Conservation (phyloP, 163 green algal species). For the Chloromonas sp. region DNA sequence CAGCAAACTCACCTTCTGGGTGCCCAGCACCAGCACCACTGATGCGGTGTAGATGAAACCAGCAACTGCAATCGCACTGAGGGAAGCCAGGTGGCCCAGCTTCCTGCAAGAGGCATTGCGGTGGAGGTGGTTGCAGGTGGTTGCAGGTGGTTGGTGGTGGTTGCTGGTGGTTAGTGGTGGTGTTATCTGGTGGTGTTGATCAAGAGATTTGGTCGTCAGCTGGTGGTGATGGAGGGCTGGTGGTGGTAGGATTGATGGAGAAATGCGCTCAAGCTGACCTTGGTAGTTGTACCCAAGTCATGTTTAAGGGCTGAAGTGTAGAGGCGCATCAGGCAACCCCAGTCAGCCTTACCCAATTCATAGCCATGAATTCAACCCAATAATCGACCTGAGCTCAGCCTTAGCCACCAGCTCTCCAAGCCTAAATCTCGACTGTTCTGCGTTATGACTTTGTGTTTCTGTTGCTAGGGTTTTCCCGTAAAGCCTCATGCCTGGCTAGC, state of each 20-base stretch:
- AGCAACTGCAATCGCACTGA: constrained; percentile 33
- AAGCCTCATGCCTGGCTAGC: too few species aligned
- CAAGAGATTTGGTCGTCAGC: neutral
- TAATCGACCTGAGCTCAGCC: too few species aligned
- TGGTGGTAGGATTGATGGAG: neutral
- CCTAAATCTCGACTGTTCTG: too few species aligned
- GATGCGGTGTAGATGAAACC: constrained; percentile 57
- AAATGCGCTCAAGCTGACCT: too few species aligned
- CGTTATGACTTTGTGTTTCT: too few species aligned
- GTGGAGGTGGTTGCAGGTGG: neutral
- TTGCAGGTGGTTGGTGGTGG: neutral
- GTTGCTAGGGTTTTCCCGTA: too few species aligned
- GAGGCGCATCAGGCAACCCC: too few species aligned
- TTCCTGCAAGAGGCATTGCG: constrained; percentile 9
- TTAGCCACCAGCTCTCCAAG: too few species aligned
- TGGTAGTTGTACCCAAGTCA: too few species aligned
- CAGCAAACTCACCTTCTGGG: neutral
- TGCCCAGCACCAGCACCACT: constrained; percentile 28
- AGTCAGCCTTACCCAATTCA: too few species aligned
- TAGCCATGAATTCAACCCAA: too few species aligned
- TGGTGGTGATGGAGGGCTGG: neutral
- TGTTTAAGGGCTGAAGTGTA: too few species aligned
- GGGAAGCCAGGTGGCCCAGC: constrained; percentile 11
- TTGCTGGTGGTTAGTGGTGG: neutral
- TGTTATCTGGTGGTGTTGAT: neutral